Evolutionary conservation across 805 yeast species (phyloP), one percentile per base, ranked within the genome.

Genomic region (Naumovozyma baii): DNA sequence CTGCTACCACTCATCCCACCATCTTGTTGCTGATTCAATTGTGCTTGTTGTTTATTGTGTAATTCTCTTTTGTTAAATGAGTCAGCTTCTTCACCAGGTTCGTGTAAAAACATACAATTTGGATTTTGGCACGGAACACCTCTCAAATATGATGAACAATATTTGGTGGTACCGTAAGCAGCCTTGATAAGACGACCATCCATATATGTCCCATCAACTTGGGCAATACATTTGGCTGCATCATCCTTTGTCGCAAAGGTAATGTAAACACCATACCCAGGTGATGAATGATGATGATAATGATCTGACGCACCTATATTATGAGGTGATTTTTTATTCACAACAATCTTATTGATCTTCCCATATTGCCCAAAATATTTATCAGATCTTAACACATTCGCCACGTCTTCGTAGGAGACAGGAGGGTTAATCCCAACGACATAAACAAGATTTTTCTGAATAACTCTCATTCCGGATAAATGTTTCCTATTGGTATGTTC

Each of bases 21-120:
- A 44, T 57, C 51, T 18, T 50, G 59, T 19, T 55, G 57, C 18
- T 54, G 60, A 37, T 44, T 48, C 46, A 63, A 59, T 52, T 62
- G 50, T 49, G 50, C 39, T 44, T 55, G 59, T 48, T 64, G 64
- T 44, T 59, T 41, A 42, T 53, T 50, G 36, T 59, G 61, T 36
- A 62, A 51, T 50, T 67, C 72, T 37, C 59, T 53, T 62, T 96
- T 78, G 19, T 95, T 85, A 64, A 84, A 90, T 9, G 95, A 83
- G 54, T 92, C 98, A 2, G 97, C 97, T 62, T 92, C 98, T 68
- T 92, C 99, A 43, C 99, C 98, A 5, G 98, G 98, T 63, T 92
- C 98, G 61, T 92, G 99, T 54, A 92, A 71, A 55, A 92, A 92
- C 98, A 92, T 92, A 72, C 99, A 92, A 57, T 87, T 86, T 46